These are phyloP conservation scores for Medakamo hakoo DNA, from an alignment of 139 green algal genomes.

Conservation along the genomic window DNA sequence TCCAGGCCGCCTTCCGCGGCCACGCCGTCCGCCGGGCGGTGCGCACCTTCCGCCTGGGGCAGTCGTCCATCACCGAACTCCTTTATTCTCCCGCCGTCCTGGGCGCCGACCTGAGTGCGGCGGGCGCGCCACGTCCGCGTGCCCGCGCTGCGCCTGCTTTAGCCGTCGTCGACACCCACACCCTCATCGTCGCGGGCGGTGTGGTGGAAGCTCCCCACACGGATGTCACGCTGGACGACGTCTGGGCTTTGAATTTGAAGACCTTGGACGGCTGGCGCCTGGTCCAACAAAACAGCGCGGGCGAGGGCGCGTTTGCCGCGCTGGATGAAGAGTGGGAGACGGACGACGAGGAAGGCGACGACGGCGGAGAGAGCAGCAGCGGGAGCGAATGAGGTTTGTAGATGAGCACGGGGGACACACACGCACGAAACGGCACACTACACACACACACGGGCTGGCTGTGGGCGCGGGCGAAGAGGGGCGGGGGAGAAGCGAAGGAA, in stretches of 20 bases:
- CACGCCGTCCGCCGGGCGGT: slow-evolving; percentile 66
- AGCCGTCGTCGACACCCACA: slow-evolving; percentile 57
- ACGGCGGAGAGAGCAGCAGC: too few relatives aligned
- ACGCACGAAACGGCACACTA: too few relatives aligned
- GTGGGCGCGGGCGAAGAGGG: too few relatives aligned
- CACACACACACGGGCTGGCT: too few relatives aligned
- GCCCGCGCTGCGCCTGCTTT: slow-evolving; percentile 35
- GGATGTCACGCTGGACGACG: slow-evolving; percentile 84
- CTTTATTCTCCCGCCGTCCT: slow-evolving; percentile 78
- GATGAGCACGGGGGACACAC: too few relatives aligned
- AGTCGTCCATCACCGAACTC: slow-evolving; percentile 50
- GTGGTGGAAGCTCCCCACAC: slow-evolving; percentile 61
- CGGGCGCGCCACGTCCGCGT: slow-evolving; percentile 57
- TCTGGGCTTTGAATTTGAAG: slow-evolving; percentile 77
- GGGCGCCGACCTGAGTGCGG: slow-evolving; percentile 50
- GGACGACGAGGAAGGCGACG: neutral
- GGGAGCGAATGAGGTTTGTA: too few relatives aligned
- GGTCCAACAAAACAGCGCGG: slow-evolving; percentile 49
- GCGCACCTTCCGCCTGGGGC: neutral
- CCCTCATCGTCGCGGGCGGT: slow-evolving; percentile 74
- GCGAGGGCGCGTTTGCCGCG: slow-evolving; percentile 48
- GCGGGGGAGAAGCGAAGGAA: too few relatives aligned
- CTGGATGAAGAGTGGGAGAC: neutral
- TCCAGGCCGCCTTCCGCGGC: slow-evolving; percentile 67
- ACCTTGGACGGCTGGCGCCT: slow-evolving; percentile 66